Evolutionary conservation across 2,329 filamentous ascomycete species (phyloP).

Genomic region (Aspergillus sp.): DNA sequence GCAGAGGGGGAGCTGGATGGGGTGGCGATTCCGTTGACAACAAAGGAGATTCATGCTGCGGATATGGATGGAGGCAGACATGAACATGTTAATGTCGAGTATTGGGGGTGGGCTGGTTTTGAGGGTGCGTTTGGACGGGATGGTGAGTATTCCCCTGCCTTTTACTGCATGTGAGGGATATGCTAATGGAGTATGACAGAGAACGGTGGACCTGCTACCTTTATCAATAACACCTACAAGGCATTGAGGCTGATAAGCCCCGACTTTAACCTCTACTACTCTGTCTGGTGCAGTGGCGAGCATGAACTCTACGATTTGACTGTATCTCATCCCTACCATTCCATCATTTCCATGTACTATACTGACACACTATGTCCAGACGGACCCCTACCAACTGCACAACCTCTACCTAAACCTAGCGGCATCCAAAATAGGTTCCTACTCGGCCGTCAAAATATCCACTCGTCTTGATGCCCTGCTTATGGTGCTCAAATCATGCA

Average conservation of each 20-base stretch:
- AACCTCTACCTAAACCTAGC: constrained; percentile 3
- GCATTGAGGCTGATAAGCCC: constrained; percentile 56
- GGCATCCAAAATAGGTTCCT: neutral
- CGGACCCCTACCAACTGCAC: constrained; percentile 10
- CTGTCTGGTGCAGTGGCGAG: constrained; percentile 69
- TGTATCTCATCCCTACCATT: constrained; percentile 37
- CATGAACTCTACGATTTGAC: constrained; percentile 66
- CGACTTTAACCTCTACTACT: constrained; percentile 64
- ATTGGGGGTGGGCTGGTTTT: constrained; percentile 50
- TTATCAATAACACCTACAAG: constrained; percentile 61
- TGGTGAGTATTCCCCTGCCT: constrained; percentile 15
- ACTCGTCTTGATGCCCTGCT: constrained; percentile 38
- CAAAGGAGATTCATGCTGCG: constrained; percentile 15
- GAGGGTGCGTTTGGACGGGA: constrained; percentile 1
- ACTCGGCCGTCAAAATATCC: constrained; percentile 18
- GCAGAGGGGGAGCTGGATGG: constrained; percentile 58
- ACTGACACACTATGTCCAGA: neutral
- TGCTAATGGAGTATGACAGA: neutral
- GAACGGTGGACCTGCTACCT: neutral
- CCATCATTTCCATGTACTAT: neutral
- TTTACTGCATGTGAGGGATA: neutral
- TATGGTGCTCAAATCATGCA: constrained; percentile 42
- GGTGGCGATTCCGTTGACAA: constrained; percentile 49
- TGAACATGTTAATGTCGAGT: constrained; percentile 62
- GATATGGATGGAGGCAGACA: constrained; percentile 9